A percentile compares a stretch with the other conserved stretches of the same genome.
Conservation (phyloP, 2,329 filamentous ascomycete species). For the Penicillium sp. region DNA sequence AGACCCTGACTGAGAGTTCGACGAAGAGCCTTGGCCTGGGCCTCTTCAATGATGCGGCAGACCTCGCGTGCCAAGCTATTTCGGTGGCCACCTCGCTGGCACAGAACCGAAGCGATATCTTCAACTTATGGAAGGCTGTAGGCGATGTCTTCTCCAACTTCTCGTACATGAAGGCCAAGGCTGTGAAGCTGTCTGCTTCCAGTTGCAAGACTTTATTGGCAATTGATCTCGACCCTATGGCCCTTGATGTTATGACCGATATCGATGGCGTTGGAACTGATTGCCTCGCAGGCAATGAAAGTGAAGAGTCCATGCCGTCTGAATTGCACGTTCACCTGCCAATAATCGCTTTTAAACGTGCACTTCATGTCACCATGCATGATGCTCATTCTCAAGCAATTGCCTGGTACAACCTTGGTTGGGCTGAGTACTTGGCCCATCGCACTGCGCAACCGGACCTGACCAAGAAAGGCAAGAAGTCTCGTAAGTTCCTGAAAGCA, state of each 20-base stretch:
- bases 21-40: constrained; percentile 70
- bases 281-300: constrained; percentile 29
- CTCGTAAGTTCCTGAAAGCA: constrained; percentile 62
- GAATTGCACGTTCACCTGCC: constrained; percentile 58
- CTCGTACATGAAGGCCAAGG: constrained; percentile 62
- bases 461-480: constrained; percentile 41
- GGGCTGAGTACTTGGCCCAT: constrained; percentile 80
- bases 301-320: constrained; percentile 32
- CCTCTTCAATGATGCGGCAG: constrained; percentile 71
- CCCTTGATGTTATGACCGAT: constrained; percentile 57
- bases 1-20: constrained; percentile 76
- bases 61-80: constrained; percentile 62
- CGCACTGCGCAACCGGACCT: constrained; percentile 47
- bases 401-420: constrained; percentile 94
- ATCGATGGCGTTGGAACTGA: constrained; percentile 56
- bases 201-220: constrained; percentile 52
- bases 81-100: constrained; percentile 56
- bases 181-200: constrained; percentile 53
- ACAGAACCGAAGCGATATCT: constrained; percentile 57
- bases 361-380: constrained; percentile 61
- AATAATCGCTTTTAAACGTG: constrained; percentile 79
- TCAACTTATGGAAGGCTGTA: constrained; percentile 91
- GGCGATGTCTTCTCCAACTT: constrained; percentile 83
- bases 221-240: constrained; percentile 41
- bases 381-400: constrained; percentile 84